Percentiles rank a stretch among this genome's conserved stretches.
phyloP scores from a whole-genome alignment of 495 filamentous ascomycete genomes.

The Cercophora scortea region DNA sequence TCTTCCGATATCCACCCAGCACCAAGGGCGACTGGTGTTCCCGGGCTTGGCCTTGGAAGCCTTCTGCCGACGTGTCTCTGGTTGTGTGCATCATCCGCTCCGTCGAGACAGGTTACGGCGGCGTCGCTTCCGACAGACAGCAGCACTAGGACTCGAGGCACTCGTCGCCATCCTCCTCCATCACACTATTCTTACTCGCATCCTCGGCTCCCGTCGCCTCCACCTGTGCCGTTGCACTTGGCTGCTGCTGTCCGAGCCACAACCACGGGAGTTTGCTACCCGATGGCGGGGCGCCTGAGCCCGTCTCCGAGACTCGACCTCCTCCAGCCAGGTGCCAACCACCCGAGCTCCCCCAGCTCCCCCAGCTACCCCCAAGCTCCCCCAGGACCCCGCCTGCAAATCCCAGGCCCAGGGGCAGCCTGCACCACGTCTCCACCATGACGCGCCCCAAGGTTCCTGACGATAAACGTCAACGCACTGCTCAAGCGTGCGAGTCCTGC shows the following conservation, averaged over 20 bases:
- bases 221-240: conserved; percentile 6
- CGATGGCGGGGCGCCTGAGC: conserved; percentile 25
- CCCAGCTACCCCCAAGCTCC: too few species aligned
- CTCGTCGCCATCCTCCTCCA: not conserved
- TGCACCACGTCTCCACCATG: conserved; percentile 32
- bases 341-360: too few species aligned
- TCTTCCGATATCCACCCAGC: conserved; percentile 21
- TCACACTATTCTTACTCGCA: not conserved
- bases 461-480: conserved; percentile 56
- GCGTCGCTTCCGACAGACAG: conserved; percentile 21
- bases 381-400: too few species aligned
- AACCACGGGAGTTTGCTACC: conserved; percentile 13
- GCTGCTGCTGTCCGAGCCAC: conserved; percentile 12
- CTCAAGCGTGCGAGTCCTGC: conserved; percentile 67
- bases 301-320: conserved; percentile 1
- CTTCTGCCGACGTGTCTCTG: conserved; percentile 20
- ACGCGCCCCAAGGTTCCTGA: conserved; percentile 56
- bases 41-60: not conserved
- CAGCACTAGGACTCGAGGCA: conserved; percentile 9
- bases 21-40: conserved; percentile 8
- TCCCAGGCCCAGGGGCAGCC: too few species aligned
- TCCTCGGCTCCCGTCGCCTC: conserved; percentile 9
- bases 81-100: conserved; percentile 28
- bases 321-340: conserved; percentile 1
- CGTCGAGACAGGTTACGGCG: conserved; percentile 13